Evolutionary conservation across 257 asterid species (phyloP), one percentile per base, ranked within the genome.

Genomic region (Solanum bulbocastanum): DNA sequence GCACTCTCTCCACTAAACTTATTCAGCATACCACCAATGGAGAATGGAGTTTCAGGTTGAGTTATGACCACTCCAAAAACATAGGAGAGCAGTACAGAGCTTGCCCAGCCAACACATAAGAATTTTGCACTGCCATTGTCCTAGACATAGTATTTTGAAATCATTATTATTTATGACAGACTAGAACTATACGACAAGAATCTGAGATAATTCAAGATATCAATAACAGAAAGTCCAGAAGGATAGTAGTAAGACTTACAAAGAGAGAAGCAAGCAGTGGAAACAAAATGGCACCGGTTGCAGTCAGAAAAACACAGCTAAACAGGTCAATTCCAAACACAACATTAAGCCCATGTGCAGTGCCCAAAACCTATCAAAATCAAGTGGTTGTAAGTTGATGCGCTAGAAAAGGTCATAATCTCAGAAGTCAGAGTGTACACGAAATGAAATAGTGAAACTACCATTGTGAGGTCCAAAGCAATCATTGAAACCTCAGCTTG

Each of bases 301-400:
- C 95, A 87, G 98, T 92, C 89, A 97, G 90, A 87, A 96, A 93
- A 78, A 97, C 95, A 91, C 98, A 94, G 87, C 89, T 91, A 88
- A 93, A 94, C 75, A 94, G 93, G 91, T 95, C 98, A 37, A 96
- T 90, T 91, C 99, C 99, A 89, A 94, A 94, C 52, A 94, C 90
- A 74, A 93, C 94, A 90, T 95, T 94, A 83, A 97, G 98, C 88
- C 99, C 99, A 89, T 92, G 96, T 79, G 98, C 99, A 83, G 97
- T 93, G 74, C 99, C 99, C 89, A 97, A 91, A 90, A 97, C 96
- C 99, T 97, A 91, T 87, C 86, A 93, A 78, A 90, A 87, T 88
- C 84, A 92, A 49, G 25, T 33, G 9, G 56, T 52, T 69, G 37
- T 39, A 13, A 40, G 60, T 23, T 81, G 37, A 46, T 81, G 85